A percentile compares a stretch with the other conserved stretches of the same genome.
Conservation (phyloP, 192 early-diverging fungal genomes). For the Cetraspora pellucida region DNA sequence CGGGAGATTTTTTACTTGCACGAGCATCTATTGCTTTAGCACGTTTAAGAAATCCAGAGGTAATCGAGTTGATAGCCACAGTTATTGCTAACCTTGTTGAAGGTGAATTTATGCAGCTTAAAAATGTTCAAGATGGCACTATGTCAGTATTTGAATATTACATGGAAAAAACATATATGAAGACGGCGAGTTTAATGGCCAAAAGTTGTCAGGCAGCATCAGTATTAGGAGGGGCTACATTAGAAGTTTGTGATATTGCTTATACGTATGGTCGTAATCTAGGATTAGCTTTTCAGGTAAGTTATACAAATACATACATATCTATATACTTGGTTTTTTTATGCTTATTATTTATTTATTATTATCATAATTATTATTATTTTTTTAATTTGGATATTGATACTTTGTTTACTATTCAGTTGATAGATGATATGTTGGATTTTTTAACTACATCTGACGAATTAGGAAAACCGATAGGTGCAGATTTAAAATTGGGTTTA, state of each 20-base stretch:
- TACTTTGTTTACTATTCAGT: conserved; percentile 44
- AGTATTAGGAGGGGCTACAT: conserved; percentile 76
- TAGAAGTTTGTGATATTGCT: conserved; percentile 73
- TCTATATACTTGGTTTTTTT: neutral
- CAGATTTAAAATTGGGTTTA: conserved; percentile 85
- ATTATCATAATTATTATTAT: neutral
- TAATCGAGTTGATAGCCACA: conserved; percentile 90
- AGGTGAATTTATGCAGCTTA: conserved; percentile 96
- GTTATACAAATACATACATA: neutral
- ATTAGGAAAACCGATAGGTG: conserved; percentile 90
- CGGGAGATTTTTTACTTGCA: conserved; percentile 91
- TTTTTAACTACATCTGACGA: conserved; percentile 76
- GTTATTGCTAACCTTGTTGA: conserved; percentile 93
- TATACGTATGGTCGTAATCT: conserved; percentile 77
- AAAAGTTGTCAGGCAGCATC: conserved; percentile 88
- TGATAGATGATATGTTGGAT: conserved; percentile 91
- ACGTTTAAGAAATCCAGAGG: conserved; percentile 85
- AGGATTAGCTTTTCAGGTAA: neutral
- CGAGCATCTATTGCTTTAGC: conserved; percentile 91
- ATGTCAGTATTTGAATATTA: conserved; percentile 83
- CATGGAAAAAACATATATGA: conserved; percentile 93
- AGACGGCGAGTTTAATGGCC: conserved; percentile 93
- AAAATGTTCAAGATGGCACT: conserved; percentile 34
- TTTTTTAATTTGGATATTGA: neutral
- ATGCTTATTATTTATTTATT: no score